phyloP scores from a whole-genome alignment of 2,329 filamentous ascomycete species.

The Lasiodiplodia citricola region DNA sequence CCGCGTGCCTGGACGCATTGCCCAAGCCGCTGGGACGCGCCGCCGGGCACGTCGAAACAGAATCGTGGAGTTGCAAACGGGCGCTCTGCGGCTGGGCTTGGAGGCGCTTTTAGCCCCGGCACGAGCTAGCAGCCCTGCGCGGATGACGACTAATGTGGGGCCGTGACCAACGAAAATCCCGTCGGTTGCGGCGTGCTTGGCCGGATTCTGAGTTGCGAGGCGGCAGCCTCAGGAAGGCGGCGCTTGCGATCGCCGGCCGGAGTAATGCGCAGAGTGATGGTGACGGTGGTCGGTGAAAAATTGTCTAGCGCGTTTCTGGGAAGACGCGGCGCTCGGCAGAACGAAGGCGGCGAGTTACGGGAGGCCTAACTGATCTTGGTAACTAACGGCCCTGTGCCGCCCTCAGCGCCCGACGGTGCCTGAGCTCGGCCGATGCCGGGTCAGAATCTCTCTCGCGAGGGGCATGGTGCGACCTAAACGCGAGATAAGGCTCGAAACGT shows the following conservation, averaged over 20 bases:
- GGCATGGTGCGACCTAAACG: background rate
- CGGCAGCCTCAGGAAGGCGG: background rate
- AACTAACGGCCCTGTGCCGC: background rate
- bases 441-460: background rate
- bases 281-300: background rate
- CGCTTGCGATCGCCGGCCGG: background rate
- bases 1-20: background rate
- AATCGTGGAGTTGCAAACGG: background rate
- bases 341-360: background rate
- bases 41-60: background rate
- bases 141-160: conserved; percentile 11
- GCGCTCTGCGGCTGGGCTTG: background rate
- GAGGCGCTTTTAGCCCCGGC: background rate
- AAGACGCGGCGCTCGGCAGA: background rate
- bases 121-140: conserved; percentile 8
- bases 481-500: conserved; percentile 1
- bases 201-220: background rate
- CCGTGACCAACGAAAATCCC: conserved; percentile 7
- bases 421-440: conserved; percentile 9
- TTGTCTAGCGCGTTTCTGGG: background rate
- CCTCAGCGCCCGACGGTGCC: background rate
- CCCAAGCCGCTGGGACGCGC: background rate
- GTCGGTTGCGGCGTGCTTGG: background rate
- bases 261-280: background rate
- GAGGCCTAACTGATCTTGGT: conserved; percentile 8